These are phyloP conservation scores for Quercus cerris DNA, from an alignment of 306 rosid genomes.

Conservation along the genomic window DNA sequence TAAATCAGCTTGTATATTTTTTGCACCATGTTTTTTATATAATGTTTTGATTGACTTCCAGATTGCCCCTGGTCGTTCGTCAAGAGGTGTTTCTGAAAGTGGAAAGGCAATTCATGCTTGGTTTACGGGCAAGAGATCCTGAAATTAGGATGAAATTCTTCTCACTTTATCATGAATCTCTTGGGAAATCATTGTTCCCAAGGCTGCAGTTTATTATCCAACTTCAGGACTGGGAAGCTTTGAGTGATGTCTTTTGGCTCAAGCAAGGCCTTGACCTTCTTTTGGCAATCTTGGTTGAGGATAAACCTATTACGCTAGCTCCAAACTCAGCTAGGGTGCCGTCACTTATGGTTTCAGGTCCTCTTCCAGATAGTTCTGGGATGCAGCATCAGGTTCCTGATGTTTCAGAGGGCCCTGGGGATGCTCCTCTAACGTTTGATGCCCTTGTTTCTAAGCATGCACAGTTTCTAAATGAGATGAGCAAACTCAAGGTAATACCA, in stretches of 20 bases:
- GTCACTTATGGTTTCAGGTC: slow-evolving; percentile 62
- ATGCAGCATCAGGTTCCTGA: slow-evolving; percentile 72
- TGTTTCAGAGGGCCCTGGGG: slow-evolving; percentile 68
- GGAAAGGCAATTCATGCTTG: slow-evolving; percentile 94
- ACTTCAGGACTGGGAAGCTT: slow-evolving; percentile 89
- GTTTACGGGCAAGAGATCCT: slow-evolving; percentile 92
- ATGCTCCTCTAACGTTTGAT: slow-evolving; percentile 79
- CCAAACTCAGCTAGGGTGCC: slow-evolving; percentile 95
- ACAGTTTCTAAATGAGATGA: slow-evolving; percentile 78
- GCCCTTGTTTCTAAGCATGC: slow-evolving; percentile 79
- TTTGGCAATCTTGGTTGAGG: slow-evolving; percentile 90
- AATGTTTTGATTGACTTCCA: slow-evolving; percentile 33
- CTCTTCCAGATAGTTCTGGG: slow-evolving; percentile 68
- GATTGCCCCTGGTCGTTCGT: slow-evolving; percentile 62
- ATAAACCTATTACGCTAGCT: slow-evolving; percentile 89
- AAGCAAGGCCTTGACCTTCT: slow-evolving; percentile 99
- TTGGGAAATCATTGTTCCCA: slow-evolving; percentile 67
- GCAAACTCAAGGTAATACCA: slow-evolving; percentile 85
- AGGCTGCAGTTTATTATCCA: slow-evolving; percentile 94
- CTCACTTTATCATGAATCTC: slow-evolving; percentile 82
- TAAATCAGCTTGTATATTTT: slow-evolving; percentile 3
- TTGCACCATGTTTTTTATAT: slow-evolving; percentile 18
- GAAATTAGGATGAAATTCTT: slow-evolving; percentile 85
- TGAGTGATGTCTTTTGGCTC: slow-evolving; percentile 98
- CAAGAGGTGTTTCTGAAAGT: slow-evolving; percentile 94